Conservation (phyloP, 73 alveolate genomes). For the Uronychia binucleata region DNA sequence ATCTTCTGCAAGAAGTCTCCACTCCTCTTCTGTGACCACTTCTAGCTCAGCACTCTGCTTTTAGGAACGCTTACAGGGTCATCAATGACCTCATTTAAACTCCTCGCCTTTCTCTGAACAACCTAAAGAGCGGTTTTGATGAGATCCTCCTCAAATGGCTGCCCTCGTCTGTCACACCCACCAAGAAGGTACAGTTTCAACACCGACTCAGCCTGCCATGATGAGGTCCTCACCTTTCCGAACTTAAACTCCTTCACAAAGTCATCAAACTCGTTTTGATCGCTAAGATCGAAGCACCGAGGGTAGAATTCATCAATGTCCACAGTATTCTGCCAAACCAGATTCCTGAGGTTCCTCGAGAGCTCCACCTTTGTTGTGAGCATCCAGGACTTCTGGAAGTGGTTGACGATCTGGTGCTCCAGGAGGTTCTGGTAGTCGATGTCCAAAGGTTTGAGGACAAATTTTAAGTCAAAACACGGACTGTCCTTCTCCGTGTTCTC, state of each 20-base stretch:
- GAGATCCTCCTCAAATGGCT: constrained; percentile 57
- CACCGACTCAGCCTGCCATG: constrained; percentile 15
- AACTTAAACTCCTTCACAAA: constrained; percentile 26
- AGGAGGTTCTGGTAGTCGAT: constrained; percentile 84
- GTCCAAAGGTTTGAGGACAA: constrained; percentile 87
- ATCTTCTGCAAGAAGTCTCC: constrained; percentile 91
- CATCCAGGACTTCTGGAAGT: constrained; percentile 86
- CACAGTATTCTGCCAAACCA: constrained; percentile 26
- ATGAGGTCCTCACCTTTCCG: constrained; percentile 21
- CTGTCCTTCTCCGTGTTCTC: constrained; percentile 85
- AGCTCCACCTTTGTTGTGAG: constrained; percentile 49
- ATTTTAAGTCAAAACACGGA: constrained; percentile 89
- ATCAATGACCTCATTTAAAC: constrained; percentile 88
- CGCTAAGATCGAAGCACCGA: constrained; percentile 87
- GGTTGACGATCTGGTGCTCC: constrained; percentile 87
- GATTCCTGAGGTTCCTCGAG: constrained; percentile 39
- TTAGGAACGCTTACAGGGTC: no score
- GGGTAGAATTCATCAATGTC: constrained; percentile 76
- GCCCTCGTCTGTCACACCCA: constrained; percentile 2
- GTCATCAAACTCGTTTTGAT: constrained; percentile 39
- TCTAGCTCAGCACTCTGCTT: no score
- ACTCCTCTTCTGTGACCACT: constrained; percentile 80
- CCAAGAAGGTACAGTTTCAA: not conserved
- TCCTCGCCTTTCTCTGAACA: constrained; percentile 79
- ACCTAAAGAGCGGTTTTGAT: constrained; percentile 82